These are phyloP conservation scores for Trametes punicea DNA, from an alignment of 768 basidiomycete species.

Conservation along the genomic window DNA sequence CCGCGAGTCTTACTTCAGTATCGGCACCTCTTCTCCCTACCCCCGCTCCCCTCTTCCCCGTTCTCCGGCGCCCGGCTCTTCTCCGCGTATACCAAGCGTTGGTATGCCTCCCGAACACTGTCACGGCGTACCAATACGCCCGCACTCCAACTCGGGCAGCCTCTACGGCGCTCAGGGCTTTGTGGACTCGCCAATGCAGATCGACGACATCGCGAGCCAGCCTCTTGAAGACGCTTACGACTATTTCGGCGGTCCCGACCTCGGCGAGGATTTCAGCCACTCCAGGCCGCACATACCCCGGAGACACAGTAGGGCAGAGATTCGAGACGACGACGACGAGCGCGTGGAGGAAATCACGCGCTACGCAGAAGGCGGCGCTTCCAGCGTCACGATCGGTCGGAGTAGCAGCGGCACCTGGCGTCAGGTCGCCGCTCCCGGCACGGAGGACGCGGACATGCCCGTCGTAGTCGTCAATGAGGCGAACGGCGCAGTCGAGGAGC, in stretches of 20 bases:
- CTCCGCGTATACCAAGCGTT: slow-evolving; percentile 22
- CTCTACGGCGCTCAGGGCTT: slow-evolving; percentile 17
- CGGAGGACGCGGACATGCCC: slow-evolving; percentile 19
- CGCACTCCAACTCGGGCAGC: slow-evolving; percentile 22
- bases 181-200: slow-evolving; percentile 22
- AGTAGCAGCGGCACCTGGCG: slow-evolving; percentile 16
- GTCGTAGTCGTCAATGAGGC: slow-evolving; percentile 36
- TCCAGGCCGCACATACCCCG: background rate
- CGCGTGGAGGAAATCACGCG: slow-evolving; percentile 8
- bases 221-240: slow-evolving; percentile 49
- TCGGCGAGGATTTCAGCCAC: slow-evolving; percentile 45
- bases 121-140: slow-evolving; percentile 7
- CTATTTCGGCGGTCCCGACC: slow-evolving; percentile 57
- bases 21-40: slow-evolving; percentile 25
- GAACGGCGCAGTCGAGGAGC: slow-evolving; percentile 31
- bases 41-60: slow-evolving; percentile 14
- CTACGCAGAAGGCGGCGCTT: slow-evolving; percentile 26
- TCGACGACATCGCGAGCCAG: slow-evolving; percentile 32
- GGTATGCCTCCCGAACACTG: slow-evolving; percentile 15
- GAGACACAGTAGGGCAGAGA: slow-evolving; percentile 7
- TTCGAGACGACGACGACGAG: slow-evolving; percentile 18
- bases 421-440: slow-evolving; percentile 6
- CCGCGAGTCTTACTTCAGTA: slow-evolving; percentile 36
- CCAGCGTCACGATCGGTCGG: slow-evolving; percentile 26
- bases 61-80: slow-evolving; percentile 14